Evolutionary conservation across 1,284 basidiomycete genomes (phyloP), one percentile per base, ranked within the genome.

Genomic region (Ceratorhiza oryzae-sativae): DNA sequence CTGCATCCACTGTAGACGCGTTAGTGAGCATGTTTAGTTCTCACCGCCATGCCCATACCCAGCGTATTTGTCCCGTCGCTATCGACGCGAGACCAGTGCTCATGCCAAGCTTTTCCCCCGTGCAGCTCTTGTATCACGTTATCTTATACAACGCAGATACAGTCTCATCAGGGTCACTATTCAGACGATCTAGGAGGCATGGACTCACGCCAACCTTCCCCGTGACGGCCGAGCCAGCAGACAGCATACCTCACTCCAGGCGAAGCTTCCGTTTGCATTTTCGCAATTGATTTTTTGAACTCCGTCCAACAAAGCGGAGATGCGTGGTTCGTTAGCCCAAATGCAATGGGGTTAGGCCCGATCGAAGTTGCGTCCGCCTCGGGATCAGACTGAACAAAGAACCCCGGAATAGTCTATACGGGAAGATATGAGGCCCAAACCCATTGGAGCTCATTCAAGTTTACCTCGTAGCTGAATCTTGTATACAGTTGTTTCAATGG

Each of bases 161-260:
- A n/a, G n/a, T n/a, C 39, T 41, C 39, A n/a, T 46, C 51, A 65
- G 36, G 34, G 41, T n/a, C n/a, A n/a, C 41, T 34, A 58, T 20
- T 58, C 23, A 34, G 6, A 34, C 5, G 39, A 63, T 20, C n/a
- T 15, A 72, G 8, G 48, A 5, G 25, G n/a, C 9, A 10, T 46
- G 30, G 15, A 25, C 89, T 75, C 77, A 88, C 87, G 88, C 75
- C 81, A 86, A 39, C 91, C 92, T 80, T 93, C 81, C 0, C 91
- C 92, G 75, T 93, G 92, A 73, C 92, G 81, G 0, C 86, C 86
- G 10, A 92, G 77, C 72, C 88, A 87, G 71, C 93, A 82, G 12
- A 91, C 83, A 76, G 91, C 93, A 79, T 87, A 86, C 2, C 79
- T 79, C 6, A 81, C 82, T 1, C 80, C 79, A 0, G 75, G 72